phyloP scores from a whole-genome alignment of 176 grass and related monocot species.

The Triticum urartu region DNA sequence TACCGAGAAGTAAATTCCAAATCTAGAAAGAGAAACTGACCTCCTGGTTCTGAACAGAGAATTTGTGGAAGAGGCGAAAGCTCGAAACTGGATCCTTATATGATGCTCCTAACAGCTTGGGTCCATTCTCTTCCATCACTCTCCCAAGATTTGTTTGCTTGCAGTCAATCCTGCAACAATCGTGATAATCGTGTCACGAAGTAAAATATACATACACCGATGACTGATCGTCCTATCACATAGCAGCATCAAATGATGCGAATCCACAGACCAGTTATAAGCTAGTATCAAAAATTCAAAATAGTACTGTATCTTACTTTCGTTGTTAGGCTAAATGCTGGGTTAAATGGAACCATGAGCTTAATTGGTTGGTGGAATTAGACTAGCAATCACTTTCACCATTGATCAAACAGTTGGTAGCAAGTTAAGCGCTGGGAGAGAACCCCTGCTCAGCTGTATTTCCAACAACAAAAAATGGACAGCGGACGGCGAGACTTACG shows the following conservation, averaged over 20 bases:
- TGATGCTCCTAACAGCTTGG: slow-evolving; percentile 62
- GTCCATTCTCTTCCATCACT: slow-evolving; percentile 74
- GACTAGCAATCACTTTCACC: neutral
- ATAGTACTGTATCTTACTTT: neutral
- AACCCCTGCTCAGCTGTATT: neutral
- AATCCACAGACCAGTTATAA: neutral
- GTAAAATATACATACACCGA: neutral
- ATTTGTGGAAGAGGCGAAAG: slow-evolving; percentile 55
- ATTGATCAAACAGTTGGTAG: neutral
- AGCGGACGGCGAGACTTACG: slow-evolving; percentile 40
- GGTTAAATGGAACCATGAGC: neutral
- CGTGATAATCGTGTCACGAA: neutral
- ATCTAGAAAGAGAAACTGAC: slow-evolving; percentile 29
- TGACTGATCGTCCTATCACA: neutral
- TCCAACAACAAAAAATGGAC: too few relatives aligned
- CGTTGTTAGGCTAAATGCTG: neutral
- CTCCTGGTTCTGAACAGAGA: slow-evolving; percentile 62
- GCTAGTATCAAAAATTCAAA: neutral
- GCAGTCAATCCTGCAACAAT: slow-evolving; percentile 42
- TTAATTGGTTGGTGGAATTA: neutral
- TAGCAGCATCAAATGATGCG: neutral
- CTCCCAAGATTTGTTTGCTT: slow-evolving; percentile 88
- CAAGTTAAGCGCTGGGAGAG: neutral
- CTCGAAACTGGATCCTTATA: slow-evolving; percentile 82
- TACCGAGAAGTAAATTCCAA: neutral